Conservation (phyloP, 768 basidiomycete species). For the Gelatoporia subvermispora region DNA sequence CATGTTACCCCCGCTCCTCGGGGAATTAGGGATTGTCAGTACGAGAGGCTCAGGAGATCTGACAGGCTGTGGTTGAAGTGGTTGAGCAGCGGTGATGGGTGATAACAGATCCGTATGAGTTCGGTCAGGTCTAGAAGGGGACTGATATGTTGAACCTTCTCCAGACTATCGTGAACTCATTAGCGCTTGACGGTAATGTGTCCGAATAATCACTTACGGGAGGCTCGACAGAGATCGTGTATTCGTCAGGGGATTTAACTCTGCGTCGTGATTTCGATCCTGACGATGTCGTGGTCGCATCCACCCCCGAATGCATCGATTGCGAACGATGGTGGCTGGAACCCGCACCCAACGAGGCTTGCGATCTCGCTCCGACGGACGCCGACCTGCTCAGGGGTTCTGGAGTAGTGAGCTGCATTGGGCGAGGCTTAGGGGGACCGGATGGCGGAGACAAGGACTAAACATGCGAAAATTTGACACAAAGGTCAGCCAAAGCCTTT, state of each 20-base stretch:
- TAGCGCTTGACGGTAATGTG: not conserved
- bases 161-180: constrained; percentile 12
- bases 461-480: constrained; percentile 1
- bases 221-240: constrained; percentile 17
- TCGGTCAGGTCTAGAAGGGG: constrained; percentile 8
- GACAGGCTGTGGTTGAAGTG: constrained; percentile 5
- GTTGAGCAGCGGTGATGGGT: constrained; percentile 7
- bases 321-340: constrained; percentile 9
- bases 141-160: constrained; percentile 9
- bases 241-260: constrained; percentile 8
- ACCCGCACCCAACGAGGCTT: not conserved
- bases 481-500: not conserved
- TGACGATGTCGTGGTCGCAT: not conserved
- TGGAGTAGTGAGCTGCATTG: constrained; percentile 8
- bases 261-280: constrained; percentile 5
- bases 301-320: constrained; percentile 4
- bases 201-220: constrained; percentile 16
- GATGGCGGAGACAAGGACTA: constrained; percentile 8
- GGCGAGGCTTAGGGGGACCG: constrained; percentile 4
- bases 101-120: constrained; percentile 15
- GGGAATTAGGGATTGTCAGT: constrained; percentile 3
- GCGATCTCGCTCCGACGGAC: not conserved
- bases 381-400: constrained; percentile 7
- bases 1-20: no score
- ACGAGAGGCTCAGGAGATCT: constrained; percentile 1